phyloP scores from a whole-genome alignment of 495 filamentous ascomycete genomes.

The Usnea hakonensis region DNA sequence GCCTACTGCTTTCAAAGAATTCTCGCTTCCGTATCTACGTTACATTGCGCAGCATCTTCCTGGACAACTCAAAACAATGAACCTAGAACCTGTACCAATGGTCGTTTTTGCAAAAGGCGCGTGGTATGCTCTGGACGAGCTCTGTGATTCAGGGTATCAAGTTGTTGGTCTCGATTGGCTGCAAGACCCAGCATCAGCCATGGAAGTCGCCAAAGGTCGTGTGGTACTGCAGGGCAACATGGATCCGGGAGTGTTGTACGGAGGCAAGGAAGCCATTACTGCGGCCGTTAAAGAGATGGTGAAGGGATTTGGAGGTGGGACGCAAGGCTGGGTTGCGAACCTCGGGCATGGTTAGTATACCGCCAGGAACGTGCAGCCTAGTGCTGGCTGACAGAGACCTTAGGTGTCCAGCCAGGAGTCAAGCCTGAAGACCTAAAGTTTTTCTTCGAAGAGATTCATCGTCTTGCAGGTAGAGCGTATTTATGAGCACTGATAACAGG shows the following conservation, averaged over 20 bases:
- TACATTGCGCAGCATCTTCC: slow-evolving; percentile 77
- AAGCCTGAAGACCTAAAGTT: slow-evolving; percentile 86
- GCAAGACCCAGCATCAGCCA: slow-evolving; percentile 78
- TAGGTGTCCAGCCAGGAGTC: slow-evolving; percentile 86
- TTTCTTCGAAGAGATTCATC: slow-evolving; percentile 89
- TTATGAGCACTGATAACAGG: not conserved
- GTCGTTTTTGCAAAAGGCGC: slow-evolving; percentile 99
- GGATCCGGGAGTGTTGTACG: slow-evolving; percentile 89
- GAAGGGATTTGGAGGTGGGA: slow-evolving; percentile 76
- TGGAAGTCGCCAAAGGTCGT: slow-evolving; percentile 63
- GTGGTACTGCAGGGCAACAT: slow-evolving; percentile 89
- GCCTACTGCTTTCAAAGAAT: slow-evolving; percentile 69
- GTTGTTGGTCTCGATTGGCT: slow-evolving; percentile 94
- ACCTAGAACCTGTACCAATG: slow-evolving; percentile 80
- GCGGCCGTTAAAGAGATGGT: slow-evolving; percentile 75
- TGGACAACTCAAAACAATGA: slow-evolving; percentile 58
- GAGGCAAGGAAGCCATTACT: slow-evolving; percentile 70
- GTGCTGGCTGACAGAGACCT: slow-evolving; percentile 9
- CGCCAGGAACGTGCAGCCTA: not conserved
- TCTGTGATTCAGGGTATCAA: slow-evolving; percentile 84
- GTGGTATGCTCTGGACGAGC: slow-evolving; percentile 87
- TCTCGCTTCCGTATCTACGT: slow-evolving; percentile 77
- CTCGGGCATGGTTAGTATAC: slow-evolving; percentile 71
- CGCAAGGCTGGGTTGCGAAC: slow-evolving; percentile 81
- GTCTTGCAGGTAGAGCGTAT: slow-evolving; percentile 25